Conservation (phyloP, 345 rosid genomes). For the Euphorbia peplus region DNA sequence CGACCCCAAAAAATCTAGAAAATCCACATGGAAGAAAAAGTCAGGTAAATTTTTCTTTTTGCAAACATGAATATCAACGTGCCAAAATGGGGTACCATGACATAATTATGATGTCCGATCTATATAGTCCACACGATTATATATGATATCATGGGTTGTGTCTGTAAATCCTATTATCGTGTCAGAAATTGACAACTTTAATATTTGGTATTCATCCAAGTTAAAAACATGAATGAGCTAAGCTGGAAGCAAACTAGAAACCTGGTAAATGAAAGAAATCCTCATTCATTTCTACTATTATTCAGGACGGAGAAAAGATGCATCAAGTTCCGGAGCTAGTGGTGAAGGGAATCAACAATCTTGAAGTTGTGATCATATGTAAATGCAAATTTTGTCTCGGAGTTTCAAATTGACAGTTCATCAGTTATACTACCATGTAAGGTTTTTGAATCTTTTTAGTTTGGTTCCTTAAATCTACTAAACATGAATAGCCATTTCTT, state of each 20-base stretch:
- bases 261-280: background rate
- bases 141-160: too few relatives aligned
- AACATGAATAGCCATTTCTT: too few relatives aligned
- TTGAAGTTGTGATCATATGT: background rate
- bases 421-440: too few relatives aligned
- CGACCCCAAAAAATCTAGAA: conserved; percentile 28
- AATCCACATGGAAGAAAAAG: conserved; percentile 35
- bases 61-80: background rate
- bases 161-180: too few relatives aligned
- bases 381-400: too few relatives aligned
- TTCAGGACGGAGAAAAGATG: background rate
- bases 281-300: background rate
- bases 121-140: too few relatives aligned
- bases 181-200: too few relatives aligned
- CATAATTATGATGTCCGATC: too few relatives aligned
- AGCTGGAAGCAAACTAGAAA: background rate
- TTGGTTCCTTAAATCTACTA: too few relatives aligned
- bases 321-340: background rate
- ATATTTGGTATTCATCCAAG: background rate
- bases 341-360: background rate
- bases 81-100: background rate
- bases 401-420: too few relatives aligned
- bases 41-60: conserved; percentile 24
- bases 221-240: too few relatives aligned
- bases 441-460: too few relatives aligned